Percentiles rank a stretch among this genome's conserved stretches.
These are phyloP conservation scores for Xylariales sp. DNA, from an alignment of 2,329 filamentous ascomycete species.

Conservation along the genomic window DNA sequence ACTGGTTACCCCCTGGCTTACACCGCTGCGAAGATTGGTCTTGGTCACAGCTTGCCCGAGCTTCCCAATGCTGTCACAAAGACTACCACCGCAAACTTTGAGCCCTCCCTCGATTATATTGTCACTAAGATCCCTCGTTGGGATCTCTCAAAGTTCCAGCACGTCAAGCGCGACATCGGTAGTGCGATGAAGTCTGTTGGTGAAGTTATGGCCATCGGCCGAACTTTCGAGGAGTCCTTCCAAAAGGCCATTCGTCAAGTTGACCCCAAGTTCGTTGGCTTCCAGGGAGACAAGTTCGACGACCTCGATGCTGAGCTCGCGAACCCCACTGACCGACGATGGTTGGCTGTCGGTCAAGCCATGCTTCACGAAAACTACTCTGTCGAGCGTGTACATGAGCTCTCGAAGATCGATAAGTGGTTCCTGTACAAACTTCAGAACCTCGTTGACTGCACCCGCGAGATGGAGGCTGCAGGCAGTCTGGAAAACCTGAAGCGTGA, in stretches of 20 bases:
- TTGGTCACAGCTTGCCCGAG: constrained; percentile 92
- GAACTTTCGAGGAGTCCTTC: constrained; percentile 98
- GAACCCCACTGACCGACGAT: constrained; percentile 93
- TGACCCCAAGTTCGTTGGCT: constrained; percentile 85
- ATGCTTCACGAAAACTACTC: constrained; percentile 97
- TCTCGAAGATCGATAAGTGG: constrained; percentile 99
- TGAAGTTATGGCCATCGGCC: constrained; percentile 98
- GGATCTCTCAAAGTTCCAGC: constrained; percentile 98
- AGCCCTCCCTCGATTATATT: constrained; percentile 94
- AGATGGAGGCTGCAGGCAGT: constrained; percentile 79
- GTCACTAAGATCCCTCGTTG: constrained; percentile 98
- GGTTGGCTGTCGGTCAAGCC: constrained; percentile 95
- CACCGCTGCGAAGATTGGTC: constrained; percentile 95
- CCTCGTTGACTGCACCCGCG: constrained; percentile 84
- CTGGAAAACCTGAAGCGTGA: constrained; percentile 85
- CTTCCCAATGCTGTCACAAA: constrained; percentile 97
- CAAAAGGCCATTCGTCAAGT: constrained; percentile 98
- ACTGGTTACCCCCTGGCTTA: constrained; percentile 97
- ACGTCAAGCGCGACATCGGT: constrained; percentile 95
- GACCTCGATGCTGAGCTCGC: constrained; percentile 84
- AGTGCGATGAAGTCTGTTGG: constrained; percentile 99
- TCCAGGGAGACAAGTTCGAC: constrained; percentile 93
- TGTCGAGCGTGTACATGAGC: constrained; percentile 84
- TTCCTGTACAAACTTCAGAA: constrained; percentile 98
- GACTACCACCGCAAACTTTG: constrained; percentile 98